Base-by-base conservation (phyloP, 352 stramenopile species). In the Thalassiosira exigua region DNA sequence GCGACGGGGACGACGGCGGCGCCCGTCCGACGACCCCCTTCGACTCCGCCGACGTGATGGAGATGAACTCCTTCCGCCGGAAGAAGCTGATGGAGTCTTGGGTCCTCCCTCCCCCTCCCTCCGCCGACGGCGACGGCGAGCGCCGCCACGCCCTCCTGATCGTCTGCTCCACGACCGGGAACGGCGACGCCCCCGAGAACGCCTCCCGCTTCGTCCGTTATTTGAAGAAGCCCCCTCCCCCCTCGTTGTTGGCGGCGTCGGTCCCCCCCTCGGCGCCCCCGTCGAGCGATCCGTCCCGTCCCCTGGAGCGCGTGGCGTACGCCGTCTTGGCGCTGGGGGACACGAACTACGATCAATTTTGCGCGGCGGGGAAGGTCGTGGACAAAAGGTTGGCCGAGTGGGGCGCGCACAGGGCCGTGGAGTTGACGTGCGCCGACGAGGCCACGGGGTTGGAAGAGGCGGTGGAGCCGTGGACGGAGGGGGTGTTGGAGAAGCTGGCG, bases 261-360 rank as follows among this genome's bases (percentile, higher is more conserved):
- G n/a, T n/a, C n/a, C n/a, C n/a, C n/a, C n/a, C n/a, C n/a, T n/a
- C n/a, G n/a, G 29, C 46, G 17, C 11, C 9, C 5, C 9, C 5
- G 11, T 56, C 1, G 19, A 2, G 24, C 39, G 22, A 51, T 32
- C 26, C 29, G n/a, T 12, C 27, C 33, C 41, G 19, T 19, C 70
- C 86, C 50, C 90, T 98, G 29, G 57, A 75, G 52, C 91, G 94
- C 36, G 72, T 97, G 0, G 64, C 69, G 4, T 98, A 93, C 84
- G 91, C 90, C 22, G 94, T 98, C 24, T 89, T 98, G 3, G 96
- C 81, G 4, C 85, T 98, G 3, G 96, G 96, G 24, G 96, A 98
- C 83, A 98, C 96, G 42, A 98, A 98, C 86, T 98, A 98, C 79
- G 95, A 98, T 89, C 93, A 97, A 80, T 98, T 98, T 67, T 98